Evolutionary conservation across 208 protist genomes (phyloP).

Genomic region (Acanthamoeba triangularis): DNA sequence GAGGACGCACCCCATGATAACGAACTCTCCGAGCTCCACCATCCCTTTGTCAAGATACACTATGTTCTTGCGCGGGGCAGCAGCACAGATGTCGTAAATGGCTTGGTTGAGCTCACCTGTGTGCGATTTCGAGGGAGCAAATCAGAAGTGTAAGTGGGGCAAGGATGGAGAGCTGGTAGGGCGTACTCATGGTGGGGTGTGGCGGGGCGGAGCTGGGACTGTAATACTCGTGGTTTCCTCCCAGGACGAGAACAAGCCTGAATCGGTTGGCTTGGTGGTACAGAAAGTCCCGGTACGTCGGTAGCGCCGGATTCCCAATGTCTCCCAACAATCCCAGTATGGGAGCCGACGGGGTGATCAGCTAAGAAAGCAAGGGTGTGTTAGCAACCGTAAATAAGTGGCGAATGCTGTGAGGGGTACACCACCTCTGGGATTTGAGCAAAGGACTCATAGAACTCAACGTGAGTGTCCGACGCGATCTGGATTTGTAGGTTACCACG

Average conservation of each 20-base stretch:
- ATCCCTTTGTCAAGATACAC: constrained; percentile 3
- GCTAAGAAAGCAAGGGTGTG: not conserved
- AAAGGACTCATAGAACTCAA: constrained; percentile 23
- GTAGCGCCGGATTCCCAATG: not conserved
- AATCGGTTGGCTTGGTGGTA: constrained; percentile 19
- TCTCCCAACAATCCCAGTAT: constrained; percentile 69
- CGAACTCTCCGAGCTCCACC: not conserved
- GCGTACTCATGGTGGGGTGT: constrained; percentile 40
- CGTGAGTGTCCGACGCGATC: constrained; percentile 41
- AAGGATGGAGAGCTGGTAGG: not conserved
- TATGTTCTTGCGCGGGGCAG: constrained; percentile 23
- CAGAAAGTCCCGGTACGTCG: constrained; percentile 37
- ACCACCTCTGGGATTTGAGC: not conserved
- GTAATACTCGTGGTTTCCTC: constrained; percentile 75
- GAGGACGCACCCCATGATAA: constrained; percentile 59
- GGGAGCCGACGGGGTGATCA: constrained; percentile 2
- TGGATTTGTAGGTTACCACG: not conserved
- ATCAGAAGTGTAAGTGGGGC: not conserved
- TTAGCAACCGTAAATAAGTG: not conserved
- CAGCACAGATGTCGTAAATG: not conserved
- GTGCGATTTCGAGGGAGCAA: too few relatives aligned
- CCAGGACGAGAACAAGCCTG: constrained; percentile 35
- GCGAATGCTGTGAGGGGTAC: not conserved
- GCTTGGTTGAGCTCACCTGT: not conserved
- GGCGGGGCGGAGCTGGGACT: constrained; percentile 4